phyloP scores from a whole-genome alignment of 176 grass and related monocot species.

The Triticum timopheevii region DNA sequence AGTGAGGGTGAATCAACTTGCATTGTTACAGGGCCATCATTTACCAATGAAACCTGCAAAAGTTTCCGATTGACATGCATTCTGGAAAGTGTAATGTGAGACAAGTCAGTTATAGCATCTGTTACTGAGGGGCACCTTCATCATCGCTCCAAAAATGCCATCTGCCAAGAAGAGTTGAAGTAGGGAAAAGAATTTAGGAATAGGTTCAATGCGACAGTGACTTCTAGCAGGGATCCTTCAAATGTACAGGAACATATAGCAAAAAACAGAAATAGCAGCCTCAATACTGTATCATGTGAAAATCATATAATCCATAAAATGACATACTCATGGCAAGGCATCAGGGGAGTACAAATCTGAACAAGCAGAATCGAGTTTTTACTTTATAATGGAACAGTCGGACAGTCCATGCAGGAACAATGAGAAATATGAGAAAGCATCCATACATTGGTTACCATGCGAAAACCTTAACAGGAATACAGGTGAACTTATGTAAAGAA shows the following conservation, averaged over 20 bases:
- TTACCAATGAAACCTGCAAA: conserved; percentile 89
- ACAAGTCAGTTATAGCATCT: conserved; percentile 18
- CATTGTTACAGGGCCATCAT: conserved; percentile 97
- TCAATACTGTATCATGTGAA: background rate
- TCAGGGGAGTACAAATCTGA: background rate
- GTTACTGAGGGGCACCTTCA: conserved; percentile 66
- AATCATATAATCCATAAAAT: background rate
- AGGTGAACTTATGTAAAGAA: background rate
- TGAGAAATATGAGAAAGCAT: background rate
- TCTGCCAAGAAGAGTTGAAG: conserved; percentile 48
- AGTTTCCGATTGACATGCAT: conserved; percentile 9
- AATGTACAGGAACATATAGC: background rate
- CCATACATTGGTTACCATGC: background rate
- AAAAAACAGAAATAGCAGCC: conserved; percentile 3
- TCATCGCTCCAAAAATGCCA: conserved; percentile 97
- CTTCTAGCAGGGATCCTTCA: background rate
- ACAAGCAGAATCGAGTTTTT: background rate
- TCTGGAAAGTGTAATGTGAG: background rate
- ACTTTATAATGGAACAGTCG: too few relatives aligned
- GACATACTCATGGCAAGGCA: background rate
- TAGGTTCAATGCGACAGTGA: background rate
- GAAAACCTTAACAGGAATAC: background rate
- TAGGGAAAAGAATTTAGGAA: conserved; percentile 10
- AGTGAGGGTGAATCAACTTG: conserved; percentile 72
- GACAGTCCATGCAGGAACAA: background rate